phyloP scores from a whole-genome alignment of 805 yeast genomes.

The Monosporozyma aerobia region DNA sequence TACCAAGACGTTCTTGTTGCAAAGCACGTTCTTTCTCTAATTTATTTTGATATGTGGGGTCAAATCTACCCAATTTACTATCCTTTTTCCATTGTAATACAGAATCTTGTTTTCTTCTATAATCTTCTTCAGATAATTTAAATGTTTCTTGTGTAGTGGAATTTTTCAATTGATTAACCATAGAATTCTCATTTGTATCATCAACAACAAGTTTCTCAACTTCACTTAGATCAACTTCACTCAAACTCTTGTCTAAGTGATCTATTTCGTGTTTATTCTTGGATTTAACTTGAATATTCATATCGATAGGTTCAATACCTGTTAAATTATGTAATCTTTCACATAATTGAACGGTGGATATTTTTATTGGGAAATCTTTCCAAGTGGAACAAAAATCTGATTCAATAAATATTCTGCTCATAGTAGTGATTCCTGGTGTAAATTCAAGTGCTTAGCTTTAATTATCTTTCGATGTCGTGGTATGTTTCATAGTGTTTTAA shows the following conservation, averaged over 20 bases:
- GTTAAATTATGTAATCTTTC: constrained; percentile 18
- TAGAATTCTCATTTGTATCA: constrained; percentile 46
- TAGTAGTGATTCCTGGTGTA: neutral
- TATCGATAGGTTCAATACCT: constrained; percentile 23
- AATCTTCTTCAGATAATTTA: constrained; percentile 22
- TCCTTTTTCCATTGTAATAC: constrained; percentile 71
- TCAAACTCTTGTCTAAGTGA: neutral
- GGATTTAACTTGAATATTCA: constrained; percentile 12
- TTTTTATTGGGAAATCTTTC: constrained; percentile 11
- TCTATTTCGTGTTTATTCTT: neutral
- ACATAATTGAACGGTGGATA: constrained; percentile 14
- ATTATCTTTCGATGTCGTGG: neutral
- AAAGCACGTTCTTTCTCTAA: constrained; percentile 19
- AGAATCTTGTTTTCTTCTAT: constrained; percentile 49
- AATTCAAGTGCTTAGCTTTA: neutral
- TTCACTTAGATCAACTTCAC: neutral
- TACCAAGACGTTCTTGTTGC: constrained; percentile 28
- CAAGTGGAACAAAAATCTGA: constrained; percentile 18
- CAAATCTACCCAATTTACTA: constrained; percentile 63
- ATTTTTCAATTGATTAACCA: constrained; percentile 32
- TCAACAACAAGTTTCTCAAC: constrained; percentile 36
- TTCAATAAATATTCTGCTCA: constrained; percentile 6
- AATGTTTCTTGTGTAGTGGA: constrained; percentile 5
- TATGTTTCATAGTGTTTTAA: neutral
- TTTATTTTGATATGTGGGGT: constrained; percentile 38